Evolutionary conservation across 2,329 filamentous ascomycete species (phyloP), one percentile per base, ranked within the genome.

Genomic region (Colletotrichum eleusines): DNA sequence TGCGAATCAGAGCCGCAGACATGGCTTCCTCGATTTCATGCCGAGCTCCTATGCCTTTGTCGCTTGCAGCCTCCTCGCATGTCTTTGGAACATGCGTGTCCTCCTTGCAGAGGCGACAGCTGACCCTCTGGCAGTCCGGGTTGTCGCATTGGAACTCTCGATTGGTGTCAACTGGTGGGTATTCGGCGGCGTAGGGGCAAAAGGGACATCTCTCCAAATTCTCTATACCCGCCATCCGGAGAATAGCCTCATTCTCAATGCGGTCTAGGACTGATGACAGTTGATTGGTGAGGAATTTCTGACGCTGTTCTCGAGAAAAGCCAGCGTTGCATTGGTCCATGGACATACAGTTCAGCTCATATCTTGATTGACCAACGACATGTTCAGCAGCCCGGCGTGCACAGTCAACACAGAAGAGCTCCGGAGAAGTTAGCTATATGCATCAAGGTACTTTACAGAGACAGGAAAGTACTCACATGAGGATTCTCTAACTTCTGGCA

Each of bases 21-120:
- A 95, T 95, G 26, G 93, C 94, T 78, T 97, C 94, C 78, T 97
- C 94, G 38, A 97, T 88, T 4, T 84, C 80, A 73, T 91, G 92
- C 20, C 92, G 88, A 23, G 88, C 84, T 5, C 86, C 86, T 9
- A 90, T 77, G 1, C 90, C 89, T 48, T 85, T 86, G 2, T 93
- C 89, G 26, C 80, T 83, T 50, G 86, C 86, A 46, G 85, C 86
- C 76, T 96, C 91, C 42, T 89, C 86, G 75, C 94, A 97, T 0
- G 86, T 90, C 72, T 88, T 85, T 0, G 94, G 93, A 14, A 94
- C 85, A 76, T 97, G 94, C 0, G 91, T 91, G 57, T 89, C 85
- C 61, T 85, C 81, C 40, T 88, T 86, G 80, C 94, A 97, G 2
- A 91, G 83, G 6, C 92, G 88, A 76, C 91, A 94, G 77, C 87